phyloP scores from a whole-genome alignment of 345 rosid genomes.

The Gossypium anomalum region DNA sequence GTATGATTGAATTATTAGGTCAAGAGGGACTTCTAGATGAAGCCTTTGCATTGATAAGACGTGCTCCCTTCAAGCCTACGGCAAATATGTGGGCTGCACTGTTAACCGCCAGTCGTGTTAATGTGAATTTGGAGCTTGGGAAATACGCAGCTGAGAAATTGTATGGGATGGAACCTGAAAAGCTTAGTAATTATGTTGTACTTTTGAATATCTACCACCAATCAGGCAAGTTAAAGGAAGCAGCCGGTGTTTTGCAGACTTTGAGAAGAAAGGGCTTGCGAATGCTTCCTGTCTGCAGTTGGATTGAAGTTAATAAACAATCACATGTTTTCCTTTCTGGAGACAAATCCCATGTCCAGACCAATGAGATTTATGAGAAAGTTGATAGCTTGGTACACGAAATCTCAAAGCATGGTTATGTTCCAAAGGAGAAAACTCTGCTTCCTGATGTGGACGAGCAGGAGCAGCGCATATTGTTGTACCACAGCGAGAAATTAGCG shows the following conservation, averaged over 20 bases:
- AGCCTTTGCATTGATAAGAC: conserved; percentile 66
- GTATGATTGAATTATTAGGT: conserved; percentile 77
- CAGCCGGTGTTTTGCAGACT: conserved; percentile 56
- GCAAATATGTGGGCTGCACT: conserved; percentile 93
- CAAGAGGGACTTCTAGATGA: conserved; percentile 76
- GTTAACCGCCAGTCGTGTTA: conserved; percentile 72
- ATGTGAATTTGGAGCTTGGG: conserved; percentile 72
- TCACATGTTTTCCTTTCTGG: conserved; percentile 58
- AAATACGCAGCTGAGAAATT: conserved; percentile 74
- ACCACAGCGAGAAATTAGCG: conserved; percentile 84
- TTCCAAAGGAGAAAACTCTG: conserved; percentile 38
- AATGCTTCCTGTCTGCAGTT: conserved; percentile 71
- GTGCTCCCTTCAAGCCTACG: conserved; percentile 62
- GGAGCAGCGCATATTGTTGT: conserved; percentile 35
- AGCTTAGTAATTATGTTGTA: conserved; percentile 70
- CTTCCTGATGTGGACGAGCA: conserved; percentile 74
- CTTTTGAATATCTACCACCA: conserved; percentile 70
- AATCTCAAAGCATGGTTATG: conserved; percentile 50
- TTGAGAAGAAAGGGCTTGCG: conserved; percentile 68
- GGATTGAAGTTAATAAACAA: conserved; percentile 64
- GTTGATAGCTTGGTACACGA: conserved; percentile 61
- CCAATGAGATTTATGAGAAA: conserved; percentile 52
- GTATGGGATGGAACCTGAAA: conserved; percentile 75
- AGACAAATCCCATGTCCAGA: conserved; percentile 49
- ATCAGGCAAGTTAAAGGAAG: conserved; percentile 62